Evolutionary conservation across 441 rosid species (phyloP).

Genomic region (Hura crepitans): DNA sequence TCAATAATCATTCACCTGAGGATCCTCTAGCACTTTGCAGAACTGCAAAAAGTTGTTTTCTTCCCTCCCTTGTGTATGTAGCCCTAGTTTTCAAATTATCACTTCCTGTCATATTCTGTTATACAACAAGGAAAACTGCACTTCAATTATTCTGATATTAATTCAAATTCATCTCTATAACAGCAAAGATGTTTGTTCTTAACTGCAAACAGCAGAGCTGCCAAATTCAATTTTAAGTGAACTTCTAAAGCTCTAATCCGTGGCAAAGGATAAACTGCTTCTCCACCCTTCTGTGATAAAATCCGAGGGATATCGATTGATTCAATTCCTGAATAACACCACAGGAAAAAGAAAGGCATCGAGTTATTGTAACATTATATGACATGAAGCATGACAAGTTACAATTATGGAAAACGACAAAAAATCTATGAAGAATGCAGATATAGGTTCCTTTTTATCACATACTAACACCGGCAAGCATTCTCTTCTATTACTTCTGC

Average conservation of each 20-base stretch:
- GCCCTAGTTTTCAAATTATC: constrained; percentile 77
- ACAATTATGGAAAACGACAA: not conserved
- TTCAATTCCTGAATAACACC: constrained; percentile 79
- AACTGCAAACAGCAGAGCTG: constrained; percentile 92
- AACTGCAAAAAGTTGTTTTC: constrained; percentile 97
- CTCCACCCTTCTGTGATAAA: constrained; percentile 96
- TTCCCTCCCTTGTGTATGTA: constrained; percentile 91
- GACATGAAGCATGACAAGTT: constrained; percentile 8
- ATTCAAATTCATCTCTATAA: constrained; percentile 12
- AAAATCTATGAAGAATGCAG: not conserved
- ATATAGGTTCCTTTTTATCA: not conserved
- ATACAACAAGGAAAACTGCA: constrained; percentile 18
- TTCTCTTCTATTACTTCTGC: not conserved
- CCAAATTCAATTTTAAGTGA: constrained; percentile 89
- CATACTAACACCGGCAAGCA: not conserved
- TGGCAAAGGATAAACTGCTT: constrained; percentile 95
- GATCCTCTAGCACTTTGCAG: constrained; percentile 99
- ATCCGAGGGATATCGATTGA: constrained; percentile 81
- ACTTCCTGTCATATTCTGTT: constrained; percentile 58
- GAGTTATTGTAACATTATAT: constrained; percentile 14
- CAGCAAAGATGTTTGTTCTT: constrained; percentile 30
- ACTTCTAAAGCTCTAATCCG: constrained; percentile 79
- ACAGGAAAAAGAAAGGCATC: constrained; percentile 13
- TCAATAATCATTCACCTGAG: constrained; percentile 60
- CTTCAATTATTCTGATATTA: constrained; percentile 24